Percentiles rank a stretch among this genome's conserved stretches.
Evolutionary conservation across 441 rosid species (phyloP).

Genomic region (Codiaeum variegatum): DNA sequence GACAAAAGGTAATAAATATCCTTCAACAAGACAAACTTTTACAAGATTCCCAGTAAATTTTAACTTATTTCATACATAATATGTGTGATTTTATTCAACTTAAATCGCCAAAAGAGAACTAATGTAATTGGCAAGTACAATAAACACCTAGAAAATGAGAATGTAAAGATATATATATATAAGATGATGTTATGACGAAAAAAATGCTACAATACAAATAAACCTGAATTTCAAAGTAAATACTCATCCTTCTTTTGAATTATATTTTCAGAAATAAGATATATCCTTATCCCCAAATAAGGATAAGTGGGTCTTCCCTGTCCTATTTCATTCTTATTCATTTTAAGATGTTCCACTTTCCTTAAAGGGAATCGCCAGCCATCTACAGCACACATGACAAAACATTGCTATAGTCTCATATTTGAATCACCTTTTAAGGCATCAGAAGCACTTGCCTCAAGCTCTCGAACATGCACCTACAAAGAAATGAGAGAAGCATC

Average conservation of each 20-base stretch:
- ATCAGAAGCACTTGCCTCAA: slow-evolving; percentile 51
- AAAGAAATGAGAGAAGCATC: slow-evolving; percentile 23
- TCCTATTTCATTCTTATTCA: too few species aligned
- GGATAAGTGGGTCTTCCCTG: too few species aligned
- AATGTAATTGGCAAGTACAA: not conserved
- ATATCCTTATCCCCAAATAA: too few species aligned
- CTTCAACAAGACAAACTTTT: not conserved
- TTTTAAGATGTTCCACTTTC: too few species aligned
- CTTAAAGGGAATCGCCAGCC: too few species aligned
- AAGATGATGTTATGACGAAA: not conserved
- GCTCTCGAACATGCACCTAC: slow-evolving; percentile 89
- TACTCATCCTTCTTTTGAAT: too few species aligned
- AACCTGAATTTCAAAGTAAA: too few species aligned
- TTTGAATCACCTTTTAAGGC: slow-evolving; percentile 50
- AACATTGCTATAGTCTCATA: not conserved
- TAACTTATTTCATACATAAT: not conserved
- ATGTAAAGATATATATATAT: not conserved
- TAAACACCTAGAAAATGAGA: not conserved
- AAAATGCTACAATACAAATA: not conserved
- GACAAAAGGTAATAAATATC: not conserved
- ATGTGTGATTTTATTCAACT: not conserved
- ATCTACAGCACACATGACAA: too few species aligned
- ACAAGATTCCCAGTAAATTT: not conserved
- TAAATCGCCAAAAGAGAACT: not conserved
- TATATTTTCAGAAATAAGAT: too few species aligned